phyloP scores from a whole-genome alignment of 2,329 filamentous ascomycete genomes.

The Colletotrichum horii region DNA sequence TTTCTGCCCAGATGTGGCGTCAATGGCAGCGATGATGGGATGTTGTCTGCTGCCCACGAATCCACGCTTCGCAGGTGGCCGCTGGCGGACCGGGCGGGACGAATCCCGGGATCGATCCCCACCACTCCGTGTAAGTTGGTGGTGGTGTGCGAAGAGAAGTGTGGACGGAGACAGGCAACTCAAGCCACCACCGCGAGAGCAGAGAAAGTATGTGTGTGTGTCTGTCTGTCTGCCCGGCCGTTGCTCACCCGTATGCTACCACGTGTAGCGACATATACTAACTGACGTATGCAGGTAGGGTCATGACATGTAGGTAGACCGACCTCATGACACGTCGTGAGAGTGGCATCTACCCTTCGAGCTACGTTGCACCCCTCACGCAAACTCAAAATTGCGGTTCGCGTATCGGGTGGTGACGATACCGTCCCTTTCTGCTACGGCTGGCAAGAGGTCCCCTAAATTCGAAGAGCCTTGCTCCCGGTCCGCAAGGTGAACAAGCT shows the following conservation, averaged over 20 bases:
- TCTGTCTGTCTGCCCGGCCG: background rate
- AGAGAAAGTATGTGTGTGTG: background rate
- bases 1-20: background rate
- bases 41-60: background rate
- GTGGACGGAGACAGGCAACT: background rate
- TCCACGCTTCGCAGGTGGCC: constrained; percentile 10
- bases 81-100: constrained; percentile 7
- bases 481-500: constrained; percentile 6
- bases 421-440: background rate
- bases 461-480: constrained; percentile 4
- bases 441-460: background rate
- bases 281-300: constrained; percentile 19
- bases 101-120: constrained; percentile 13
- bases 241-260: constrained; percentile 16
- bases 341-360: background rate
- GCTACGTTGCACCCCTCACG: constrained; percentile 9
- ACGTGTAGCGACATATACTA: constrained; percentile 14
- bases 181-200: background rate
- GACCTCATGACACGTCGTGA: constrained; percentile 13
- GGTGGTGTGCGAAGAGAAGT: background rate
- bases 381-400: constrained; percentile 20
- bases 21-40: background rate
- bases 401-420: constrained; percentile 6
- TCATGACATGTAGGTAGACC: background rate
- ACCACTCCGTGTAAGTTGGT: background rate